These are phyloP conservation scores for Candida glucosophila DNA, from an alignment of 1,139 yeast species.

Conservation along the genomic window DNA sequence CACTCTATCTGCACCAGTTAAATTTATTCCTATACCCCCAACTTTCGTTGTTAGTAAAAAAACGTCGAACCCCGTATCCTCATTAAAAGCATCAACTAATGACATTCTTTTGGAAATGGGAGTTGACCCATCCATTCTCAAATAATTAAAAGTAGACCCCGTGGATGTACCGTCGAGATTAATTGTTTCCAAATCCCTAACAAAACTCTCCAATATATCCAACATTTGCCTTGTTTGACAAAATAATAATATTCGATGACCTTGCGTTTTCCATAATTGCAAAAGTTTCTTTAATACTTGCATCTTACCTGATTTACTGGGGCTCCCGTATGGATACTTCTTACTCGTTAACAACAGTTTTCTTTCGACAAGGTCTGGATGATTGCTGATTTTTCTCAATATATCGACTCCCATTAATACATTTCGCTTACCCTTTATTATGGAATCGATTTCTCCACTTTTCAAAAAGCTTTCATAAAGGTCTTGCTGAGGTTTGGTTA, in stretches of 20 bases:
- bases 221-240: slow-evolving; percentile 94
- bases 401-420: slow-evolving; percentile 87
- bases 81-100: slow-evolving; percentile 75
- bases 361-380: slow-evolving; percentile 77
- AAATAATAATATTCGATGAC: slow-evolving; percentile 73
- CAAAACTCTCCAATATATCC: slow-evolving; percentile 66
- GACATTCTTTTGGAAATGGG: slow-evolving; percentile 67
- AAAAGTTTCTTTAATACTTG: slow-evolving; percentile 76
- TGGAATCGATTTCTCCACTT: slow-evolving; percentile 68
- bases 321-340: slow-evolving; percentile 52
- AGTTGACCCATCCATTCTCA: slow-evolving; percentile 94
- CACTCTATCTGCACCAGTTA: slow-evolving; percentile 93
- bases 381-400: slow-evolving; percentile 86
- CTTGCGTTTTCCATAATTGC: slow-evolving; percentile 67
- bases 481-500: slow-evolving; percentile 68
- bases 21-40: slow-evolving; percentile 90
- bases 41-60: slow-evolving; percentile 88
- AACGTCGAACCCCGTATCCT: slow-evolving; percentile 45
- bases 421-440: slow-evolving; percentile 68
- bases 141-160: slow-evolving; percentile 29
- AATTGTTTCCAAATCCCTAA: slow-evolving; percentile 29
- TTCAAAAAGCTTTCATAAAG: slow-evolving; percentile 66
- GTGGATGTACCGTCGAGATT: slow-evolving; percentile 9
- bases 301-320: slow-evolving; percentile 78
- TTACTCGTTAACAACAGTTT: slow-evolving; percentile 34